These are phyloP conservation scores for Crithidia sp. DNA, from an alignment of 208 protist genomes.

Conservation along the genomic window DNA sequence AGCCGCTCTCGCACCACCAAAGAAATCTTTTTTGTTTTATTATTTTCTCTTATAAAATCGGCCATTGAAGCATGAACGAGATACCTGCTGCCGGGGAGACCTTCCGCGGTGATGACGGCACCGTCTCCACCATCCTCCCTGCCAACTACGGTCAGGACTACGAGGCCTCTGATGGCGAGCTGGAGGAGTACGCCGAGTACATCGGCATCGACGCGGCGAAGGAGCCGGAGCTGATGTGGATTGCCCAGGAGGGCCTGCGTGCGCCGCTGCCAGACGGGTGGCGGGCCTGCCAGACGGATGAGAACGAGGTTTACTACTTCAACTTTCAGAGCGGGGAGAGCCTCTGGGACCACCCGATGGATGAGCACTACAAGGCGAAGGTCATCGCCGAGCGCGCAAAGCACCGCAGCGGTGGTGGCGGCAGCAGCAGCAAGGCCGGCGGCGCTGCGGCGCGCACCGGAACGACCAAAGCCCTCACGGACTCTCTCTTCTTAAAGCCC, in stretches of 20 bases:
- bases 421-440: neutral
- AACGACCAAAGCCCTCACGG: constrained; percentile 49
- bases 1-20: too few relatives aligned
- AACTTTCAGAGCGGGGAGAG: constrained; percentile 92
- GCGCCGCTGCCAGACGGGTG: constrained; percentile 92
- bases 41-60: constrained; percentile 8
- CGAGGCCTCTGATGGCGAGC: constrained; percentile 85
- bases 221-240: constrained; percentile 88
- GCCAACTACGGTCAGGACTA: constrained; percentile 87
- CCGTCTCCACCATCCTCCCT: constrained; percentile 88
- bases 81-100: constrained; percentile 73
- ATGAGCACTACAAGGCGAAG: constrained; percentile 87
- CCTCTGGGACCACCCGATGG: constrained; percentile 95
- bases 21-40: neutral
- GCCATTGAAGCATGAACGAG: constrained; percentile 20
- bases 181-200: constrained; percentile 94
- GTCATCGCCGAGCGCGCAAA: constrained; percentile 61
- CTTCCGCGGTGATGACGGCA: constrained; percentile 82
- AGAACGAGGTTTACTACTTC: constrained; percentile 96
- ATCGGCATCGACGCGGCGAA: constrained; percentile 87
- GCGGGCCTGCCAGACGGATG: constrained; percentile 90
- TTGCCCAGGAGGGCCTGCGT: constrained; percentile 91
- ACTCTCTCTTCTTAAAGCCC: constrained; percentile 35
- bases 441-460: constrained; percentile 7
- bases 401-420: constrained; percentile 6